These are phyloP conservation scores for Saposhnikovia divaricata DNA, from an alignment of 129 eudicot species.

Conservation along the genomic window DNA sequence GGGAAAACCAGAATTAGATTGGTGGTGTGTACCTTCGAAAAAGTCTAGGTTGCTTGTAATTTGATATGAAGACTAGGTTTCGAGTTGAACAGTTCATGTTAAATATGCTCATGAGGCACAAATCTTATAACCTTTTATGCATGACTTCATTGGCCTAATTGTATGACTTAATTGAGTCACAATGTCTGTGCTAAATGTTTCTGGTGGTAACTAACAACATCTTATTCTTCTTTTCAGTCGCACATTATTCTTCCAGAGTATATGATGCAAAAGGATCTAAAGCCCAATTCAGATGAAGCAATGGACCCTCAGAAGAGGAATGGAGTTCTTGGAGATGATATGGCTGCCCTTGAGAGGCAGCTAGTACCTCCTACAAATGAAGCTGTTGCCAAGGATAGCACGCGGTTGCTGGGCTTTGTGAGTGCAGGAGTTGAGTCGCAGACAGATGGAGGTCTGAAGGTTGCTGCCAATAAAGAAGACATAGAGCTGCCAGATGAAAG, in stretches of 20 bases:
- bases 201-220: not conserved
- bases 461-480: conserved; percentile 55
- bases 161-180: not conserved
- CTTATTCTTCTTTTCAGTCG: conserved; percentile 36
- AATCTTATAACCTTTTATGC: not conserved
- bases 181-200: not conserved
- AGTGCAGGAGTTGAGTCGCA: conserved; percentile 58
- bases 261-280: conserved; percentile 64
- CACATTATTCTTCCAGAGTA: conserved; percentile 79
- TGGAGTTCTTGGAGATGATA: conserved; percentile 63
- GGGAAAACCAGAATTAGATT: not conserved
- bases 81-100: not conserved
- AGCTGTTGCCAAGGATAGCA: conserved; percentile 25
- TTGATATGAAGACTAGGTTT: not conserved
- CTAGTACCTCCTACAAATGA: conserved; percentile 40
- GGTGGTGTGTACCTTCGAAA: not conserved
- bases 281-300: conserved; percentile 50
- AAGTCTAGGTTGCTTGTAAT: not conserved
- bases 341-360: conserved; percentile 86
- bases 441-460: conserved; percentile 26
- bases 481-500: conserved; percentile 93
- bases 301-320: conserved; percentile 59
- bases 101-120: not conserved
- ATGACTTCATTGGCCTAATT: not conserved
- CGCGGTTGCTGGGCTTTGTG: conserved; percentile 41